Percentiles rank a stretch among this genome's conserved stretches.
Evolutionary conservation across 106 monocot genomes (phyloP).

Genomic region (Alisma plantagoaquatica): DNA sequence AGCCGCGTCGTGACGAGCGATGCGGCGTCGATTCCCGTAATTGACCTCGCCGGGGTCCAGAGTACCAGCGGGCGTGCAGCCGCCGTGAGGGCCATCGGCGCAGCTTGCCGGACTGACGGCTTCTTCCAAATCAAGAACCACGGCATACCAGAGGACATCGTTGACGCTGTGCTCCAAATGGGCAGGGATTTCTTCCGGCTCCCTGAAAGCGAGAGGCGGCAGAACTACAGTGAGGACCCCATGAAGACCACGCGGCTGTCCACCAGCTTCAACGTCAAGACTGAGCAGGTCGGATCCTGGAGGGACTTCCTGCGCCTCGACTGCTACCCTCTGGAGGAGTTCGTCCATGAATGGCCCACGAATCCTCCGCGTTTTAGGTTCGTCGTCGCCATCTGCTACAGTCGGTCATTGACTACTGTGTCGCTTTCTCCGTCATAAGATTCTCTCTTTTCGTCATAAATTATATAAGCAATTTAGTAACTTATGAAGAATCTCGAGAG

Average conservation of each 20-base stretch:
- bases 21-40: slow-evolving; percentile 56
- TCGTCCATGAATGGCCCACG: slow-evolving; percentile 55
- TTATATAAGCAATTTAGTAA: not conserved
- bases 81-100: slow-evolving; percentile 19
- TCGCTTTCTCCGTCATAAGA: not conserved
- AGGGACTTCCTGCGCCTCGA: slow-evolving; percentile 77
- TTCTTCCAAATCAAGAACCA: slow-evolving; percentile 79
- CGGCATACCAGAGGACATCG: slow-evolving; percentile 25
- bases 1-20: slow-evolving; percentile 28
- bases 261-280: slow-evolving; percentile 79
- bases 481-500: not conserved
- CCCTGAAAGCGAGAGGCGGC: slow-evolving; percentile 48
- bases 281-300: slow-evolving; percentile 67
- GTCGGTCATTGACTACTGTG: too few species aligned
- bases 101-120: slow-evolving; percentile 57
- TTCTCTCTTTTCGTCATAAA: not conserved
- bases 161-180: slow-evolving; percentile 23
- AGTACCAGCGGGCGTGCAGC: slow-evolving; percentile 19
- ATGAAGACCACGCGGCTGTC: slow-evolving; percentile 57
- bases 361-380: slow-evolving; percentile 59
- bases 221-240: slow-evolving; percentile 64
- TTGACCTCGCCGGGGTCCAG: slow-evolving; percentile 54
- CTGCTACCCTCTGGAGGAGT: slow-evolving; percentile 69
- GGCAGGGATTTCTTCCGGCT: slow-evolving; percentile 51
- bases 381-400: not conserved